Evolutionary conservation across 2,329 filamentous ascomycete genomes (phyloP).

Genomic region (Trichoderma koningiopsis): DNA sequence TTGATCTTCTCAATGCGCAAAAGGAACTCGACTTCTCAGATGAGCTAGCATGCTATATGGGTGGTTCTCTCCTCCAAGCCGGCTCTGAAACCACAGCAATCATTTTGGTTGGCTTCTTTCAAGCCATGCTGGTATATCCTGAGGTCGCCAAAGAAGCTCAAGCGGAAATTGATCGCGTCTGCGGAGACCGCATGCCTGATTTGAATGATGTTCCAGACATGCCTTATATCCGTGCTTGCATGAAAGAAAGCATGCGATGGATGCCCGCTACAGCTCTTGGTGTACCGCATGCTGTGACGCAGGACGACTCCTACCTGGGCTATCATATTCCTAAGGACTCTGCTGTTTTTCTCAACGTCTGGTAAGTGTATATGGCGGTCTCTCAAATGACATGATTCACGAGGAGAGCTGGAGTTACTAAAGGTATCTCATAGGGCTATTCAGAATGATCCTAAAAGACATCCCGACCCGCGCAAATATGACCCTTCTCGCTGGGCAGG

Average conservation of each 20-base stretch:
- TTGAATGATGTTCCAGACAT: slow-evolving; percentile 33
- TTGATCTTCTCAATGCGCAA: slow-evolving; percentile 14
- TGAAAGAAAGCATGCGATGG: slow-evolving; percentile 35
- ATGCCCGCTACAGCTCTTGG: slow-evolving; percentile 34
- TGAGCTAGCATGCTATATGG: slow-evolving; percentile 11
- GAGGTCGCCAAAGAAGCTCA: slow-evolving; percentile 33
- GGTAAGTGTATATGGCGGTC: neutral
- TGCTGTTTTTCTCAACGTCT: slow-evolving; percentile 37
- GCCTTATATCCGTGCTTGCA: slow-evolving; percentile 36
- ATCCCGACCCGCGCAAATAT: slow-evolving; percentile 47
- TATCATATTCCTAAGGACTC: slow-evolving; percentile 28
- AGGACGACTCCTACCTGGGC: slow-evolving; percentile 26
- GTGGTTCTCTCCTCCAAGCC: slow-evolving; percentile 13
- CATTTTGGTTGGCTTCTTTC: slow-evolving; percentile 26
- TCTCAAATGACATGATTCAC: no score
- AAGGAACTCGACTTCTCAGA: slow-evolving; percentile 12
- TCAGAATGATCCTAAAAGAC: slow-evolving; percentile 13
- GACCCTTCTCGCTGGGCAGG: slow-evolving; percentile 33
- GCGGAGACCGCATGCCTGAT: slow-evolving; percentile 36
- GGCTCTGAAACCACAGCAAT: slow-evolving; percentile 21
- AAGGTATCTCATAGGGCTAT: neutral
- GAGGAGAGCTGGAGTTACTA: neutral
- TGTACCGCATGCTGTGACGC: slow-evolving; percentile 41
- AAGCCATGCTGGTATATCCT: slow-evolving; percentile 33
- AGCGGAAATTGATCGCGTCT: slow-evolving; percentile 33